Percentiles rank a stretch among this genome's conserved stretches.
Conservation (phyloP, 2,329 filamentous ascomycete species). For the Penicillium sclerotigenum region DNA sequence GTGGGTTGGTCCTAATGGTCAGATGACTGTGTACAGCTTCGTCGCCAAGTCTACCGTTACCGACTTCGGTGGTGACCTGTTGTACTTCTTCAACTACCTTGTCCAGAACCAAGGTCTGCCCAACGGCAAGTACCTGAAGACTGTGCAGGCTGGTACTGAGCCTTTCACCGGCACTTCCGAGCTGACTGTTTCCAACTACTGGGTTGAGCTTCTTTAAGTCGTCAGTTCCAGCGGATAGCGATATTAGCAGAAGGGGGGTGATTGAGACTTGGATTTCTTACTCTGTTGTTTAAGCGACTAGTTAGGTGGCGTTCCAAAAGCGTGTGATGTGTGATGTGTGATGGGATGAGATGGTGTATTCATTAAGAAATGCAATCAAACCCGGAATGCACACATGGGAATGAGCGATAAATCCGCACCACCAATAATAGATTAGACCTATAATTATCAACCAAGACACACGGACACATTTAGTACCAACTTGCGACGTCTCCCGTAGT, state of each 20-base stretch:
- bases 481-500: neutral
- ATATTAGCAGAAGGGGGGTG: too few species aligned
- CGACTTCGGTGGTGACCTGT: slow-evolving; percentile 57
- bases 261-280: neutral
- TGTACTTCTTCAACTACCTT: slow-evolving; percentile 58
- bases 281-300: neutral
- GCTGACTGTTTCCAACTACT: slow-evolving; percentile 18
- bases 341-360: too few species aligned
- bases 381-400: too few species aligned
- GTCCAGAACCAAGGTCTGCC: slow-evolving; percentile 36
- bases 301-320: too few species aligned
- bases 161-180: slow-evolving; percentile 34
- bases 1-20: slow-evolving; percentile 59
- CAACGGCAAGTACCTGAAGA: slow-evolving; percentile 52
- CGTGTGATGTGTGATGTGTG: too few species aligned
- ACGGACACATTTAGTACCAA: neutral
- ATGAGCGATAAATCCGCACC: neutral
- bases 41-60: slow-evolving; percentile 49
- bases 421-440: neutral
- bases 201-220: neutral
- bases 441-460: neutral
- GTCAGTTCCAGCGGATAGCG: too few species aligned
- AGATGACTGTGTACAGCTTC: slow-evolving; percentile 59
- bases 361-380: neutral
- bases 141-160: slow-evolving; percentile 43